Percentiles rank a stretch among this genome's conserved stretches.
phyloP scores from a whole-genome alignment of 2,329 filamentous ascomycete genomes.

The Penicillium sp. region DNA sequence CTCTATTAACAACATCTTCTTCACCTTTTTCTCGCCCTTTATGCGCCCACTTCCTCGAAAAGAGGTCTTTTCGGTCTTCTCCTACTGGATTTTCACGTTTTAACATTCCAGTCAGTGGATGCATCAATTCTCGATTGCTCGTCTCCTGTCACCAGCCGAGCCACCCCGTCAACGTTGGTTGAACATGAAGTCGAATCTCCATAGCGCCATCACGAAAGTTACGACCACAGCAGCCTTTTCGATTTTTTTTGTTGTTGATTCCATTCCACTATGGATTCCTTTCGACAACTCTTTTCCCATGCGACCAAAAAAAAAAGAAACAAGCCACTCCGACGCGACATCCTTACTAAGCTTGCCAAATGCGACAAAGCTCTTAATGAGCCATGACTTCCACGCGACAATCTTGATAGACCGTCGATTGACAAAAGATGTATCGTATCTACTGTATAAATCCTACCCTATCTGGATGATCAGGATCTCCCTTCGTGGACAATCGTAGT shows the following conservation, averaged over 20 bases:
- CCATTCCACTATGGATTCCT: background rate
- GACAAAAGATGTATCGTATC: constrained; percentile 7
- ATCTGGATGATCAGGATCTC: background rate
- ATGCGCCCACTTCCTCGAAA: background rate
- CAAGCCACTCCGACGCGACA: background rate
- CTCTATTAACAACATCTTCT: background rate
- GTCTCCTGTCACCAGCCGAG: background rate
- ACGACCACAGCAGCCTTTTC: constrained; percentile 1
- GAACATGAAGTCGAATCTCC: background rate
- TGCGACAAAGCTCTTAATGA: constrained; percentile 2
- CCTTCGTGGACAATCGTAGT: background rate
- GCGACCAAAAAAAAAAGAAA: background rate
- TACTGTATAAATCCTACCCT: background rate
- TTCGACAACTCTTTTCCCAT: background rate
- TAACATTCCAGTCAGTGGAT: background rate
- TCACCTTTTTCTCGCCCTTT: background rate
- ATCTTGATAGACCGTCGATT: constrained; percentile 3
- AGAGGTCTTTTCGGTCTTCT: background rate
- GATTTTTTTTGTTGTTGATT: background rate
- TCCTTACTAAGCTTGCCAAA: background rate
- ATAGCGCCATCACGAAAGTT: constrained; percentile 3
- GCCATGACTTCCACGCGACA: background rate
- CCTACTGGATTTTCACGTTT: background rate
- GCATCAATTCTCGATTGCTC: background rate
- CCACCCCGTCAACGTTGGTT: background rate